Evolutionary conservation across 345 rosid species (phyloP), one percentile per base, ranked within the genome.

Genomic region (Euphorbia lathyris): DNA sequence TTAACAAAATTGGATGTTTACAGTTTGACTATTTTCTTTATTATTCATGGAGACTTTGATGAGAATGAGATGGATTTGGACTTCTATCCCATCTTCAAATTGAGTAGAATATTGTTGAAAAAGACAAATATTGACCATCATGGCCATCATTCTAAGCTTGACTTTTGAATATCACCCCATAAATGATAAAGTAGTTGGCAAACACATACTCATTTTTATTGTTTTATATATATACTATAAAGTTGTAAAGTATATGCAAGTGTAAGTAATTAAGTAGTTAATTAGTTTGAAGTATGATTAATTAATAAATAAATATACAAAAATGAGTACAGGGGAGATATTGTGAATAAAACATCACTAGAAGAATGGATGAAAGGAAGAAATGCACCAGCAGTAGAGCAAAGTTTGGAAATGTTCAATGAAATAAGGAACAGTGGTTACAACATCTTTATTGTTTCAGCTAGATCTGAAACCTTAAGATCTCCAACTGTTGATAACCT

Each of bases 291-390:
- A 34, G 38, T 3, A 7, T 34, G 38, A 34, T 34, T 34, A 2
- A 34, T n/a, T n/a, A n/a, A n/a, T n/a, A n/a, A n/a, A n/a, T n/a
- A n/a, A n/a, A n/a, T n/a, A n/a, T n/a, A n/a, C n/a, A n/a, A n/a
- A n/a, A n/a, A n/a, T n/a, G n/a, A n/a, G n/a, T n/a, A 45, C n/a
- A 86, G 98, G 75, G 95, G 98, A 74, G 86, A 84, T 80, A 83
- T 77, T 71, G 47, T 90, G 77, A 88, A 89, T 74, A 25, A 65
- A 20, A 84, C 83, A 3, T 77, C 63, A 26, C 75, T 89, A 5
- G 93, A 90, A 71, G 86, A 70, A 13, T 93, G 98, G 97, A 86
- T 89, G 76, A 59, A 45, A 62, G 72, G 80, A 66, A 72, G 71
- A 58, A 86, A 87, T 51, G 98, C 98, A 27, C 91, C 92, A 38